phyloP scores from a whole-genome alignment of 2,329 filamentous ascomycete genomes.

The Chalaropsis thielavioides region DNA sequence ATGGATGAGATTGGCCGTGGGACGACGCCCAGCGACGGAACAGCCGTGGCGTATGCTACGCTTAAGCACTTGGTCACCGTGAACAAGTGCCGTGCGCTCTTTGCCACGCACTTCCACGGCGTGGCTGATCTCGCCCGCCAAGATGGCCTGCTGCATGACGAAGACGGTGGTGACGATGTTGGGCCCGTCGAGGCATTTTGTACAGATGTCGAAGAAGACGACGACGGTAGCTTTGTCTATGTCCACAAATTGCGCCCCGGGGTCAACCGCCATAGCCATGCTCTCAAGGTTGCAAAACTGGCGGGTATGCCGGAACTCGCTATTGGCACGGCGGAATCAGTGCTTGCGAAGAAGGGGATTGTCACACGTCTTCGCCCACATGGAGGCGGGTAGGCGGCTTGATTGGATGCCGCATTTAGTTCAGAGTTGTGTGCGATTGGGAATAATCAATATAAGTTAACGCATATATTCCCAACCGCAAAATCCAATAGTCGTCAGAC shows the following conservation, averaged over 20 bases:
- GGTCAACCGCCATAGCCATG: slow-evolving; percentile 76
- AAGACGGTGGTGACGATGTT: not conserved
- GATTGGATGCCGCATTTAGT: not conserved
- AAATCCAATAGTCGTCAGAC: not conserved
- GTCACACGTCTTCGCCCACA: not conserved
- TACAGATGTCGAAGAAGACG: slow-evolving; percentile 72
- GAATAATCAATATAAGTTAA: no score
- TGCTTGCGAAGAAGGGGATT: slow-evolving; percentile 29
- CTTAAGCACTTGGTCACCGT: slow-evolving; percentile 67
- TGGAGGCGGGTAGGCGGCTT: not conserved
- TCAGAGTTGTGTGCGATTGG: not conserved
- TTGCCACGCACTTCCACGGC: slow-evolving; percentile 88
- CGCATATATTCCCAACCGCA: not conserved
- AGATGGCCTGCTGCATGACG: slow-evolving; percentile 18
- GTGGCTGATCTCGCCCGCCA: slow-evolving; percentile 53
- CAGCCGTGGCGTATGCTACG: slow-evolving; percentile 78
- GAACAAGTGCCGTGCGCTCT: slow-evolving; percentile 68
- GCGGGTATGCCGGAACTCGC: slow-evolving; percentile 67
- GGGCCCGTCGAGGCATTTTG: slow-evolving; percentile 57
- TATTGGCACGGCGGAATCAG: slow-evolving; percentile 49
- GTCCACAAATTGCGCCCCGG: slow-evolving; percentile 69
- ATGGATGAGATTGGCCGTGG: slow-evolving; percentile 97
- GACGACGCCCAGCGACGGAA: slow-evolving; percentile 83
- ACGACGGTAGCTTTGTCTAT: slow-evolving; percentile 61
- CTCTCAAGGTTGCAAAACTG: slow-evolving; percentile 80